phyloP scores from a whole-genome alignment of 768 basidiomycete genomes.

The Podaxis sp. region DNA sequence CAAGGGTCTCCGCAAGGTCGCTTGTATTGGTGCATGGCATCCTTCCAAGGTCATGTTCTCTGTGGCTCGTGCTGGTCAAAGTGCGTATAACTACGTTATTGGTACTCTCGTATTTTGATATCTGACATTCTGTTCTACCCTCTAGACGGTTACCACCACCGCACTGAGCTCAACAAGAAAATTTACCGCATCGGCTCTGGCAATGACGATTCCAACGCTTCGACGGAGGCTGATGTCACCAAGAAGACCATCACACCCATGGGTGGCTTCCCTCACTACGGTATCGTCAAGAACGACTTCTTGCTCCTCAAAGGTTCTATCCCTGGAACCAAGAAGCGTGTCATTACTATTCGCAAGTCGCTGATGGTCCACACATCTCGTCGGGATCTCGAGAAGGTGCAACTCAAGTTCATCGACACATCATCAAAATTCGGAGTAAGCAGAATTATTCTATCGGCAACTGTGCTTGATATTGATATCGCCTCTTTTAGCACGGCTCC shows the following conservation, averaged over 20 bases:
- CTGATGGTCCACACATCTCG: slow-evolving; percentile 96
- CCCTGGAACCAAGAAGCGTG: slow-evolving; percentile 97
- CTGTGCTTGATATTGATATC: neutral
- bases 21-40: slow-evolving; percentile 98
- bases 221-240: slow-evolving; percentile 93
- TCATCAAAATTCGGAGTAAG: slow-evolving; percentile 95
- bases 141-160: slow-evolving; percentile 93
- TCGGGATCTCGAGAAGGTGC: slow-evolving; percentile 95
- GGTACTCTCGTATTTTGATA: neutral
- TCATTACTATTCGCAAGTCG: slow-evolving; percentile 95
- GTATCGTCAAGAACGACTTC: slow-evolving; percentile 98
- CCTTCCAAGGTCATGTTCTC: slow-evolving; percentile 99
- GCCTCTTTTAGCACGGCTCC: slow-evolving; percentile 70
- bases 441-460: slow-evolving; percentile 18
- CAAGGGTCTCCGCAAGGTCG: slow-evolving; percentile 99
- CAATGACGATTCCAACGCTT: slow-evolving; percentile 76
- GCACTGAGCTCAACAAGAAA: slow-evolving; percentile 98
- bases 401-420: slow-evolving; percentile 98
- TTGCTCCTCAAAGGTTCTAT: slow-evolving; percentile 95
- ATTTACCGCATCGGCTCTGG: slow-evolving; percentile 92
- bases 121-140: slow-evolving; percentile 10
- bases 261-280: slow-evolving; percentile 99
- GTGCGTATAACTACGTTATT: slow-evolving; percentile 46
- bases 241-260: slow-evolving; percentile 93
- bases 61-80: slow-evolving; percentile 99